Percentiles rank a stretch among this genome's conserved stretches.
Evolutionary conservation across 192 early-diverging fungal species (phyloP).

Genomic region (Coemansia sp.): DNA sequence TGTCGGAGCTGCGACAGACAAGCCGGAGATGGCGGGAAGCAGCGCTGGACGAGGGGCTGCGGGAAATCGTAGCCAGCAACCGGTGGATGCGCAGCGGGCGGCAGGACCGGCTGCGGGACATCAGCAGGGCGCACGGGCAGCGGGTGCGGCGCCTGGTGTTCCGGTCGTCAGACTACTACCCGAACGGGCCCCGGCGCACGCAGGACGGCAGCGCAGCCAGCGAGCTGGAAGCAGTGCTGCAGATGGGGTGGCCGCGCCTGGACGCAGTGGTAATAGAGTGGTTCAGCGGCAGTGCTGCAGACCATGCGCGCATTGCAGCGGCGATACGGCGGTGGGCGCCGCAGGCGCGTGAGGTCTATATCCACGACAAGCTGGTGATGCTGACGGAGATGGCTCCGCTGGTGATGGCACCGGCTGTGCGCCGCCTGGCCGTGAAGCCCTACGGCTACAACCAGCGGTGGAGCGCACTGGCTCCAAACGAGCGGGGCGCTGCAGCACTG

Average conservation of each 20-base stretch:
- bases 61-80: conserved; percentile 40
- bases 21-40: conserved; percentile 37
- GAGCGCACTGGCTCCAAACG: conserved; percentile 30
- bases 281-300: conserved; percentile 28
- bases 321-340: conserved; percentile 23
- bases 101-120: conserved; percentile 16
- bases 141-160: conserved; percentile 41
- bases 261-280: conserved; percentile 37
- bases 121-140: conserved; percentile 9
- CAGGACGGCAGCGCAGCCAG: conserved; percentile 9
- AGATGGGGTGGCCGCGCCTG: conserved; percentile 27
- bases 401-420: conserved; percentile 5
- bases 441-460: conserved; percentile 48
- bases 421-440: conserved; percentile 33
- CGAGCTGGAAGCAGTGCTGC: conserved; percentile 37
- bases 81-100: conserved; percentile 37
- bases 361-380: conserved; percentile 35
- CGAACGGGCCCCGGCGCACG: conserved; percentile 17
- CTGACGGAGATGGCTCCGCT: conserved; percentile 14
- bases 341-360: conserved; percentile 26
- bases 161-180: conserved; percentile 30
- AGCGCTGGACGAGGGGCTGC: conserved; percentile 29
- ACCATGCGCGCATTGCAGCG: conserved; percentile 26
- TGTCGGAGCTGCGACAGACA: conserved; percentile 34
- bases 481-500: conserved; percentile 21